Evolutionary conservation across 257 asterid species (phyloP), one percentile per base, ranked within the genome.

Genomic region (Solanum sitiens): DNA sequence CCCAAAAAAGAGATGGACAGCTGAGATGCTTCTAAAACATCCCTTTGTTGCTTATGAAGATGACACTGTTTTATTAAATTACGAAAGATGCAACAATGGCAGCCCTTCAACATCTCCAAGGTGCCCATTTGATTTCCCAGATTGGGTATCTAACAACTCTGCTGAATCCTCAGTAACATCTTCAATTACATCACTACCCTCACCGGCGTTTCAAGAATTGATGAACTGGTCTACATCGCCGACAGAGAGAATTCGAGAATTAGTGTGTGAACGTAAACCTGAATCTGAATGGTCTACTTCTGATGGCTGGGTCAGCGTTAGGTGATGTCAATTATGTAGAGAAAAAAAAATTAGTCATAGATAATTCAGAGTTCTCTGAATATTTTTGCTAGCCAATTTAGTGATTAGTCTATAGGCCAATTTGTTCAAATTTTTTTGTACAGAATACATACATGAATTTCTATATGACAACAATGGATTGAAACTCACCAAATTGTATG

Each of bases 1-100:
- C 87, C 96, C 97, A 0, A 88, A 77, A 5, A 33, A 68, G 61
- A 92, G 99, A 92, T 96, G 98, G 98, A 96, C 99, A 91, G 98
- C 98, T 56, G 97, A 92, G 95, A 95, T 95, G 99, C 99, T 96
- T 33, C 84, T 94, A 33, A 56, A 90, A 42, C 99, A 96, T 80
- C 97, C 98, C 8, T 96, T 96, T n/a, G 90, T 96, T 50, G 56
- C 86, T 16, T 88, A 20, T 86, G 67, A 87, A 25, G 85, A 65
- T 30, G 89, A 84, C 59, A 79, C 79, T 87, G 87, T 86, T 83
- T 9, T 84, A 75, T 86, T 42, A 47, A 70, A 79, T 44, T 59
- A 47, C 14, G 16, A 63, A 9, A 80, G 11, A 80, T 20, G 21
- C 37, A n/a, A 42, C 40, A 76, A 11, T 27, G 56, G 59, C 2